Conservation (phyloP, 2,329 filamentous ascomycete species). For the Verruconis gallopava region DNA sequence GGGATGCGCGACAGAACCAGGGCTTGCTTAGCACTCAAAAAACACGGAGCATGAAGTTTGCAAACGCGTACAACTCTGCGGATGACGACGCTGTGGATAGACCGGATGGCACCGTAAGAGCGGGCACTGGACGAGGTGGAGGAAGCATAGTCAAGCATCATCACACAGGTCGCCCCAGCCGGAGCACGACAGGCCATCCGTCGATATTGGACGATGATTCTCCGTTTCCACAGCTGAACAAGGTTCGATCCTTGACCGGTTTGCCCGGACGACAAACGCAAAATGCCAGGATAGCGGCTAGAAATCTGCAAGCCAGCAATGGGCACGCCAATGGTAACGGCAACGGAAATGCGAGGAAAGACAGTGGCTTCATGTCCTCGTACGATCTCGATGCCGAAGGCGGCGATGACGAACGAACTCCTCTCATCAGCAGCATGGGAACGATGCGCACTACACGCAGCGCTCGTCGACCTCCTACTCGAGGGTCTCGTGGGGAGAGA, state of each 20-base stretch:
- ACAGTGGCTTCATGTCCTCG: constrained; percentile 45
- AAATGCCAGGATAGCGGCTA: constrained; percentile 1
- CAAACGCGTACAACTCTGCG: constrained; percentile 50
- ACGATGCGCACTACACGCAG: constrained; percentile 38
- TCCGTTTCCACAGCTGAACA: constrained; percentile 60
- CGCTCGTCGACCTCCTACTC: constrained; percentile 24
- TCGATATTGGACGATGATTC: constrained; percentile 47
- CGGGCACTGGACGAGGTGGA: constrained; percentile 12
- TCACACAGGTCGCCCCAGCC: constrained; percentile 66
- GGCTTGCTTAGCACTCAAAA: constrained; percentile 49
- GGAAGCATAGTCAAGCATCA: constrained; percentile 55
- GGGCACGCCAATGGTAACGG: constrained; percentile 14
- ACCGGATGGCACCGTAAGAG: constrained; percentile 27
- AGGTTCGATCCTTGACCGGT: constrained; percentile 43
- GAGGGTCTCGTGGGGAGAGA: constrained; percentile 42
- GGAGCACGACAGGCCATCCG: constrained; percentile 58
- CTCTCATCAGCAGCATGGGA: constrained; percentile 55
- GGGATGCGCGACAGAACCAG: constrained; percentile 21
- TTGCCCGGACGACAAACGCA: constrained; percentile 12
- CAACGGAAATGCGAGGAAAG: constrained; percentile 26
- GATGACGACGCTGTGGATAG: constrained; percentile 32
- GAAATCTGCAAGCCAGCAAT: constrained; percentile 17
- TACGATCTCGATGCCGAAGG: constrained; percentile 75
- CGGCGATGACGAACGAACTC: constrained; percentile 79
- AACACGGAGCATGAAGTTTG: constrained; percentile 93